phyloP scores from a whole-genome alignment of 2,329 filamentous ascomycete species.

The Colletotrichum siamense region DNA sequence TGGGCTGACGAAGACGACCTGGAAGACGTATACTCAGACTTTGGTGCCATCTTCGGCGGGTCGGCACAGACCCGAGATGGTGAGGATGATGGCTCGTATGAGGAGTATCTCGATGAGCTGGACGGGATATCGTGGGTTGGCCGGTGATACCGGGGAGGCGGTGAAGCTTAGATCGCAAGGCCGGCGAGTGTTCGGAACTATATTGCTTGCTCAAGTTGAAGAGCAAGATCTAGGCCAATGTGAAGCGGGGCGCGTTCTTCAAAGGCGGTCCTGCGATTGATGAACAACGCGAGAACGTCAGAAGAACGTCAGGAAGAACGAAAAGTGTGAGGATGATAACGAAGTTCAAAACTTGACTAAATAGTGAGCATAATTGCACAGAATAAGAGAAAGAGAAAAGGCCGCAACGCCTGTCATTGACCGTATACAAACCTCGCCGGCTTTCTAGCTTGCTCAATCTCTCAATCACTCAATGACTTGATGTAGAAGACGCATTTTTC shows the following conservation, averaged over 20 bases:
- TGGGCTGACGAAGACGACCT: conserved; percentile 46
- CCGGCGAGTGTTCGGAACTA: not conserved
- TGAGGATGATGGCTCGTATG: conserved; percentile 50
- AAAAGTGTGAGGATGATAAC: not conserved
- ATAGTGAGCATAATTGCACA: not conserved
- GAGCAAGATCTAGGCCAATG: not conserved
- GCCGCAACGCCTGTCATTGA: not conserved
- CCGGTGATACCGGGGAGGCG: not conserved
- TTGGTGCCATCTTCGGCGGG: conserved; percentile 55
- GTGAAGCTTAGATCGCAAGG: not conserved
- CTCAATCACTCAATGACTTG: not conserved
- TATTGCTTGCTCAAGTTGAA: not conserved
- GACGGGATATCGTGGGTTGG: conserved; percentile 57
- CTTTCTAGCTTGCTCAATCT: not conserved
- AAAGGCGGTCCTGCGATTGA: not conserved
- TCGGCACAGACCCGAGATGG: conserved; percentile 26
- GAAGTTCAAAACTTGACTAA: not conserved
- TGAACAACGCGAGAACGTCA: not conserved
- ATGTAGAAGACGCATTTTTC: not conserved
- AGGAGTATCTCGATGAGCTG: conserved; percentile 61
- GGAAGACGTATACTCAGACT: conserved; percentile 61
- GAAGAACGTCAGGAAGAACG: not conserved
- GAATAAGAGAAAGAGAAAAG: not conserved
- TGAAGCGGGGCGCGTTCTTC: not conserved
- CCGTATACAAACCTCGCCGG: not conserved